Base-by-base conservation (phyloP, 2,329 filamentous ascomycete genomes). In the Helotiales sp. region DNA sequence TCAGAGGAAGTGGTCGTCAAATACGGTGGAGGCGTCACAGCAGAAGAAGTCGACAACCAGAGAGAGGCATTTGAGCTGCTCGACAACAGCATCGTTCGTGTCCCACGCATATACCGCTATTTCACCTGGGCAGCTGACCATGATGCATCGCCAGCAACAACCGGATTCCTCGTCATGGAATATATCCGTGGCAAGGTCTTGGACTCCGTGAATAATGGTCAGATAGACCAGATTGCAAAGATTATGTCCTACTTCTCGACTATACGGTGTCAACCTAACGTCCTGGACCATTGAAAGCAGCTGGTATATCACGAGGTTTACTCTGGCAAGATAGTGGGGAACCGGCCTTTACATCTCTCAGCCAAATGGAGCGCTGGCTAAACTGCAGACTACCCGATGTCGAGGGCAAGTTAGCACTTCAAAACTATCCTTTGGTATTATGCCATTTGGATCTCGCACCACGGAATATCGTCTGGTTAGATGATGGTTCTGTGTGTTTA, bases 81-180 rank as follows among this genome's bases (percentile, higher is more conserved):
- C 17, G 34, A 55, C 17, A 5, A 15, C 24, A 44, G n/a, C 2
- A 33, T 55, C 34, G 36, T 51, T 30, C 54, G 54, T 31, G 36
- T 55, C 33, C 54, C 54, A 29, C 15, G 34, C 9, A 24, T 55
- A 12, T 33, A 50, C 24, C 31, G 34, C n/a, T 44, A 31, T 29
- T 55, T 55, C 27, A 55, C 33, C 27, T 3, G 13, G 25, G n/a
- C 22, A 15, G 22, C 17, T 10, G n/a, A 29, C 3, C n/a, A n/a
- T n/a, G n/a, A n/a, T n/a, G 50, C 19, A 13, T 22, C 22, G n/a
- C 22, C n/a, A 8, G 15, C 6, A 42, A 38, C 33, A 24, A n/a
- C 13, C 31, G 54, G 46, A 22, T 55, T 42, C 27, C 9, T 55
- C 5, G 47, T 55, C n/a, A 55, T 55, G 53, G 53, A 55, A 30